A percentile compares a stretch with the other conserved stretches of the same genome.
Conservation (phyloP, 2,329 filamentous ascomycete species). For the Trichoderma sp. region DNA sequence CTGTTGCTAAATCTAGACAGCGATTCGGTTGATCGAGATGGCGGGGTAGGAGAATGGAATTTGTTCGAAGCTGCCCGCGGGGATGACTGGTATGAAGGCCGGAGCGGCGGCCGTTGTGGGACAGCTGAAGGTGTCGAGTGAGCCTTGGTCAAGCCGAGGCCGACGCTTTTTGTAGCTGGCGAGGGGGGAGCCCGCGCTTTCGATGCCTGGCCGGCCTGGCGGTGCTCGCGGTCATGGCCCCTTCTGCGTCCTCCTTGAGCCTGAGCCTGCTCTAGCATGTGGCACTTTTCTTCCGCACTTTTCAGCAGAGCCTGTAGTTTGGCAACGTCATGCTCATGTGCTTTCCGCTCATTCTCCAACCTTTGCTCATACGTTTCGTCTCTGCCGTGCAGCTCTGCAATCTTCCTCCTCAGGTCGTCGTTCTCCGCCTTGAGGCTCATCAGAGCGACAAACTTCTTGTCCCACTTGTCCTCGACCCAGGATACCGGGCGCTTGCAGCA, state of each 20-base stretch:
- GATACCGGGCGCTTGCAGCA: conserved; percentile 49
- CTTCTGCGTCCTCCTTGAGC: conserved; percentile 33
- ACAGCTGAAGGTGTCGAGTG: conserved; percentile 35
- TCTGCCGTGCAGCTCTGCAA: conserved; percentile 44
- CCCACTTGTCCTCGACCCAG: conserved; percentile 44
- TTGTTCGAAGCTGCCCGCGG: conserved; percentile 19
- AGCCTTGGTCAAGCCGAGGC: conserved; percentile 33
- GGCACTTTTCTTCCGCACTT: conserved; percentile 41
- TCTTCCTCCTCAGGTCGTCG: conserved; percentile 39
- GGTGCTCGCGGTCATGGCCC: conserved; percentile 31
- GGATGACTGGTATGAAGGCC: conserved; percentile 17
- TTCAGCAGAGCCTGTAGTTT: conserved; percentile 42
- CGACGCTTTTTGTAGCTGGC: conserved; percentile 28
- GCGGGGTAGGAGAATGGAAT: conserved; percentile 15
- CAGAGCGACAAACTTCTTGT: conserved; percentile 40
- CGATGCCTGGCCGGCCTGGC: conserved; percentile 28
- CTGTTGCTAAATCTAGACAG: conserved; percentile 25
- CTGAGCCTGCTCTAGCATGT: conserved; percentile 36
- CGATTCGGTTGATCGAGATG: conserved; percentile 13
- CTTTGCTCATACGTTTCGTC: conserved; percentile 46
- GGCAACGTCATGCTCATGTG: conserved; percentile 40
- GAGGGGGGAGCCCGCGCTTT: conserved; percentile 29
- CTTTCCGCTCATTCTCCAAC: conserved; percentile 42
- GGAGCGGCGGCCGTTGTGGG: conserved; percentile 28
- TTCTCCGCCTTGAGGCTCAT: conserved; percentile 40